phyloP scores from a whole-genome alignment of 805 yeast species.

The Metschnikowia corniflorae region DNA sequence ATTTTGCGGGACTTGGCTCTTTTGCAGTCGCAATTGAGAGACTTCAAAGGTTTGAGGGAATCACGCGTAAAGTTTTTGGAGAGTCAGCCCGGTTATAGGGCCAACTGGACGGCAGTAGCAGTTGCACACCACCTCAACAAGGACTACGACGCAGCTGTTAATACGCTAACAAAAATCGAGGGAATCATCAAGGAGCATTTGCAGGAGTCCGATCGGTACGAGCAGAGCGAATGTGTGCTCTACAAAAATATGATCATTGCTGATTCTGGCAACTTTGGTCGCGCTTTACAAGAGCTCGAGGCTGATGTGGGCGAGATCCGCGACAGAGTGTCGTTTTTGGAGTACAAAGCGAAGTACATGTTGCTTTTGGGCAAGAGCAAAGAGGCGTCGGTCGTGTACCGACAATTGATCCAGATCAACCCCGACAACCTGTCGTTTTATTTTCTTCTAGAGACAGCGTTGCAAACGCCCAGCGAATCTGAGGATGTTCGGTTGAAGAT shows the following conservation, averaged over 20 bases:
- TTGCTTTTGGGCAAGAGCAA: slow-evolving; percentile 51
- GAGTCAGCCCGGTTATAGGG: slow-evolving; percentile 74
- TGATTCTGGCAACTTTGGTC: slow-evolving; percentile 57
- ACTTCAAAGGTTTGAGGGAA: slow-evolving; percentile 56
- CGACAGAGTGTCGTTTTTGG: slow-evolving; percentile 61
- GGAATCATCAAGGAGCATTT: slow-evolving; percentile 65
- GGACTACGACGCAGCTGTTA: slow-evolving; percentile 65
- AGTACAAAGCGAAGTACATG: slow-evolving; percentile 63
- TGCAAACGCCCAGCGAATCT: slow-evolving; percentile 49
- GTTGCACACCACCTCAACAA: slow-evolving; percentile 76
- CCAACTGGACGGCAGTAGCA: slow-evolving; percentile 87
- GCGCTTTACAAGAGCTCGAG: slow-evolving; percentile 62
- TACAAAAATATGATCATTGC: slow-evolving; percentile 67
- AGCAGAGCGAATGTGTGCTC: slow-evolving; percentile 75
- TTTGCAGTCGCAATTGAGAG: slow-evolving; percentile 77
- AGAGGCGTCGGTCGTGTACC: slow-evolving; percentile 67
- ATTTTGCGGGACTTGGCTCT: slow-evolving; percentile 79
- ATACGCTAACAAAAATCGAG: slow-evolving; percentile 73
- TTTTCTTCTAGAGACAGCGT: slow-evolving; percentile 57
- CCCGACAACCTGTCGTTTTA: slow-evolving; percentile 77
- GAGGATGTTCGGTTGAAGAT: slow-evolving; percentile 50
- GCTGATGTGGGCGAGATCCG: slow-evolving; percentile 44
- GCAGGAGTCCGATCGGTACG: slow-evolving; percentile 63
- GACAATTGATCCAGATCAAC: slow-evolving; percentile 73
- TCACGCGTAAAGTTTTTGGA: slow-evolving; percentile 70